A percentile compares a stretch with the other conserved stretches of the same genome.
phyloP scores from a whole-genome alignment of 805 yeast species.

The Myxozyma sirexii region DNA sequence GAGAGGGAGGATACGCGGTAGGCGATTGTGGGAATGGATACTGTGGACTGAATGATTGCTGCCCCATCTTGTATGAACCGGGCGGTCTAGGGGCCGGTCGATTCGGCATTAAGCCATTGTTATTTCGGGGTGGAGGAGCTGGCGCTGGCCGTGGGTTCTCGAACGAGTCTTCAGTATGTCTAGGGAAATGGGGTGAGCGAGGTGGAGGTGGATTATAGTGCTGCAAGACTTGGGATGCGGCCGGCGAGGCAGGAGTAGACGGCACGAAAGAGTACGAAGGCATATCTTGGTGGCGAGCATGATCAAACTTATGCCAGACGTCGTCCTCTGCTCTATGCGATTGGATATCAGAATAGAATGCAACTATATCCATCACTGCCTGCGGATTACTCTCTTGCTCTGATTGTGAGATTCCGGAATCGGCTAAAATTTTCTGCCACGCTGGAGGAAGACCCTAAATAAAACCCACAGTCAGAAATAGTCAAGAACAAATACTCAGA shows the following conservation, averaged over 20 bases:
- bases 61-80: not conserved
- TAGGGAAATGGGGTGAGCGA: conserved; percentile 33
- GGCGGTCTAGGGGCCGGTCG: conserved; percentile 42
- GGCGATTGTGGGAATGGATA: not conserved
- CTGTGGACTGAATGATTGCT: not conserved
- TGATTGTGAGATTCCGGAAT: conserved; percentile 73
- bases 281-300: conserved; percentile 25
- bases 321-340: conserved; percentile 37
- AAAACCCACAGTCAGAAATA: not conserved
- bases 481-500: not conserved
- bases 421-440: conserved; percentile 75
- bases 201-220: conserved; percentile 12
- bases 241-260: conserved; percentile 18
- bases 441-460: conserved; percentile 73
- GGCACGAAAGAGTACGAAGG: not conserved
- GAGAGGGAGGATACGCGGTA: not conserved
- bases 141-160: conserved; percentile 38
- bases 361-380: conserved; percentile 83
- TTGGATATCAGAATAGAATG: conserved; percentile 54
- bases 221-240: conserved; percentile 2
- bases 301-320: conserved; percentile 38
- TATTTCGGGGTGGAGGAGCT: conserved; percentile 28
- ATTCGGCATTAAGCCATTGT: conserved; percentile 32
- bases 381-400: conserved; percentile 85
- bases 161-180: conserved; percentile 32